Evolutionary conservation across 2,329 filamentous ascomycete genomes (phyloP).

Genomic region (Fusarium metavorans): DNA sequence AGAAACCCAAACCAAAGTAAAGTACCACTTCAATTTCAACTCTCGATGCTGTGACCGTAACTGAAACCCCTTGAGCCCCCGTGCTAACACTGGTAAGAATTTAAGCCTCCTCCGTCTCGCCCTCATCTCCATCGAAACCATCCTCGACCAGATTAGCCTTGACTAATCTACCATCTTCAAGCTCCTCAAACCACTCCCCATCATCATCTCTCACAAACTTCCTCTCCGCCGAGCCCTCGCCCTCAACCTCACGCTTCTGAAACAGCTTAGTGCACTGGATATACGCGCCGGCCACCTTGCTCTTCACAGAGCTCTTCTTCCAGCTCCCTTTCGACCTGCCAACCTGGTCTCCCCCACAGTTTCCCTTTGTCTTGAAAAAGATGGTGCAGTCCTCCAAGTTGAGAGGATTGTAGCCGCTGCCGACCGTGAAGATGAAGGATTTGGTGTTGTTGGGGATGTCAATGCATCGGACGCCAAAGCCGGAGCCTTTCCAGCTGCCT

Average conservation of each 20-base stretch:
- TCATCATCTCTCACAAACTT: background rate
- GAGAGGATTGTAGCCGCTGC: background rate
- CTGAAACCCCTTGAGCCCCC: background rate
- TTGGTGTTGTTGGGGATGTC: conserved; percentile 1
- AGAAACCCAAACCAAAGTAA: background rate
- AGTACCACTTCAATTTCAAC: background rate
- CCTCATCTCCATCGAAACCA: background rate
- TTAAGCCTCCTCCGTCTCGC: background rate
- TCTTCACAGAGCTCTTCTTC: background rate
- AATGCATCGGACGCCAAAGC: background rate
- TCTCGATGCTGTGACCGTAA: background rate
- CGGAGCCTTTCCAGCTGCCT: background rate
- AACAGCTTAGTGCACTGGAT: background rate
- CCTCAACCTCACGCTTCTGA: background rate
- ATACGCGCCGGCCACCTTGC: background rate
- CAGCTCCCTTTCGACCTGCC: background rate
- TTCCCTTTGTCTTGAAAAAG: background rate
- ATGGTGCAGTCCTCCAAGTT: background rate
- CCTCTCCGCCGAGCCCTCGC: background rate
- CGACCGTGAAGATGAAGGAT: conserved; percentile 1
- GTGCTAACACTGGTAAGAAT: background rate
- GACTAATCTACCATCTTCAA: background rate
- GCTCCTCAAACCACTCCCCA: background rate
- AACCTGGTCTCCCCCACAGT: background rate
- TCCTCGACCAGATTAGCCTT: background rate